phyloP scores from a whole-genome alignment of 179 eudicot genomes.

The Patellifolia procumbens region DNA sequence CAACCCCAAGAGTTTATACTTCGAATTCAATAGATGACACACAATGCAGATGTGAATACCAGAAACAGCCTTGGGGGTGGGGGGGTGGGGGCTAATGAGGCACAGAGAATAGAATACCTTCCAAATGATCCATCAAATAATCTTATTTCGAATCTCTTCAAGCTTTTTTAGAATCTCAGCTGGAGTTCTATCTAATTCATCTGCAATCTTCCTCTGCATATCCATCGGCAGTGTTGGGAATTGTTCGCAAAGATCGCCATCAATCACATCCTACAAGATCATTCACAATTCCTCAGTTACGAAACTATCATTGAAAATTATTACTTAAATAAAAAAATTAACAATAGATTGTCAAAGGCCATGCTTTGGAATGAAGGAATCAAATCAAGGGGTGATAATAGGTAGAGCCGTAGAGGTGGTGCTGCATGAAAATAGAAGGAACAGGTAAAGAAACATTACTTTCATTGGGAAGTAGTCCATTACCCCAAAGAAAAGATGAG shows the following conservation, averaged over 20 bases:
- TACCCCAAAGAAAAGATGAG: not conserved
- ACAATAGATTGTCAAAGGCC: not conserved
- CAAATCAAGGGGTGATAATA: not conserved
- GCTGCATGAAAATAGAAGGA: not conserved
- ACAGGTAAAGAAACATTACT: not conserved
- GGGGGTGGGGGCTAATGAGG: too few relatives aligned
- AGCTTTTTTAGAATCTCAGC: slow-evolving; percentile 95
- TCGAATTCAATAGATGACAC: too few relatives aligned
- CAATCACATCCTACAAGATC: slow-evolving; percentile 87
- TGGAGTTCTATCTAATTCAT: slow-evolving; percentile 94
- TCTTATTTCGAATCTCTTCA: slow-evolving; percentile 91
- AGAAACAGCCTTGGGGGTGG: too few relatives aligned
- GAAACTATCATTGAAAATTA: not conserved
- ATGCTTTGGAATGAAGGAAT: not conserved
- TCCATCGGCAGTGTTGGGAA: slow-evolving; percentile 93
- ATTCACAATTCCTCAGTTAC: not conserved
- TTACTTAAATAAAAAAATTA: not conserved
- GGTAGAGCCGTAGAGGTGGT: not conserved
- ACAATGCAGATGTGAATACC: too few relatives aligned
- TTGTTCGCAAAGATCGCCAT: slow-evolving; percentile 97
- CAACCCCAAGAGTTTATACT: not conserved
- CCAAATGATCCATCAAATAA: slow-evolving; percentile 42
- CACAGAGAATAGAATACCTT: slow-evolving; percentile 8
- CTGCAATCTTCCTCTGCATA: slow-evolving; percentile 92
- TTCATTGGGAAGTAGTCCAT: not conserved